Percentiles rank a stretch among this genome's conserved stretches.
phyloP scores from a whole-genome alignment of 805 yeast genomes.

The Ogataea philodendri region DNA sequence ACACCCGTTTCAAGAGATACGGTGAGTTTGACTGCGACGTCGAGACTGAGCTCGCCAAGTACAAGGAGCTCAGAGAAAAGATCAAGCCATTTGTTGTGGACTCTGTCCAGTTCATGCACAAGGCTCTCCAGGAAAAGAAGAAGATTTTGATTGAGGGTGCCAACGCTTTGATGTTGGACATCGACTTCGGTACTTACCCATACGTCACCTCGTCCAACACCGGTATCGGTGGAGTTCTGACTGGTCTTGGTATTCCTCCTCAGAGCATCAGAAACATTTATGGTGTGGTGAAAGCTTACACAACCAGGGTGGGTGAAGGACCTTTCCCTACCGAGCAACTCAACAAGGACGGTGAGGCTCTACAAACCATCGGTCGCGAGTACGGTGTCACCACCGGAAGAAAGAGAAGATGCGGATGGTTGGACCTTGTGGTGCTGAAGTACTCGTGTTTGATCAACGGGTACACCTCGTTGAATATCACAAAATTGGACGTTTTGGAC shows the following conservation, averaged over 20 bases:
- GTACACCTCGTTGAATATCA: conserved; percentile 89
- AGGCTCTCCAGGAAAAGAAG: conserved; percentile 72
- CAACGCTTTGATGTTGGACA: conserved; percentile 94
- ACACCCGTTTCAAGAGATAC: conserved; percentile 82
- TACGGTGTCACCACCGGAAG: conserved; percentile 98
- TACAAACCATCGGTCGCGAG: conserved; percentile 93
- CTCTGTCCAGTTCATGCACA: conserved; percentile 79
- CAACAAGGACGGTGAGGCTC: conserved; percentile 77
- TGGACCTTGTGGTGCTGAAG: conserved; percentile 90
- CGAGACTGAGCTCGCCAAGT: conserved; percentile 75
- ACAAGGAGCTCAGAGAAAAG: conserved; percentile 68
- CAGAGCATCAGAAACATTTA: conserved; percentile 71
- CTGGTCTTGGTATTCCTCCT: conserved; percentile 98
- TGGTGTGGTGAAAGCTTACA: conserved; percentile 98
- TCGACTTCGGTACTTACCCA: conserved; percentile 98
- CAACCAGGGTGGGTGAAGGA: conserved; percentile 98
- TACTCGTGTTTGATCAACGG: conserved; percentile 93
- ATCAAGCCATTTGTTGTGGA: conserved; percentile 92
- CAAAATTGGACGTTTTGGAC: conserved; percentile 94
- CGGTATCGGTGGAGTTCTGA: conserved; percentile 96
- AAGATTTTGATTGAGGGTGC: conserved; percentile 96
- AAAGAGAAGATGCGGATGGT: conserved; percentile 99
- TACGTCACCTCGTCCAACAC: conserved; percentile 94
- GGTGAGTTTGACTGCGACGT: conserved; percentile 89
- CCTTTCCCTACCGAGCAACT: conserved; percentile 98